Conservation (phyloP, 176 grass and related monocot genomes). For the Phoenix dactylifera region DNA sequence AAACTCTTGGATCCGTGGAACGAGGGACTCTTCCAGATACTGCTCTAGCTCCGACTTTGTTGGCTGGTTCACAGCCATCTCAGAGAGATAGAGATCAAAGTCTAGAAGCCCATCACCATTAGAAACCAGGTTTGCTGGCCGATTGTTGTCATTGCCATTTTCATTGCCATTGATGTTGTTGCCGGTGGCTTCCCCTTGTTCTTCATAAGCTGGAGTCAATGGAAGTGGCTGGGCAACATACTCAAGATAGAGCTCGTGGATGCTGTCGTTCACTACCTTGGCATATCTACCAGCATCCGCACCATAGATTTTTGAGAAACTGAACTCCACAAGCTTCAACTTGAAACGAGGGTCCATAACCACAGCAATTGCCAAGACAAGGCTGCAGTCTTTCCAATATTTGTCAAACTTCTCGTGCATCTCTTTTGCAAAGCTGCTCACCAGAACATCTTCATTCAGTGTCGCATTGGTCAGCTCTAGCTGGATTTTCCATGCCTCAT, state of each 20-base stretch:
- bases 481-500: slow-evolving; percentile 88
- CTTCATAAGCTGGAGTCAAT: slow-evolving; percentile 37
- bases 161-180: slow-evolving; percentile 10
- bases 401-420: slow-evolving; percentile 93
- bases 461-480: slow-evolving; percentile 49
- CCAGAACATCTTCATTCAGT: slow-evolving; percentile 37
- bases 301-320: slow-evolving; percentile 85
- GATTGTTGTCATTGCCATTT: slow-evolving; percentile 18
- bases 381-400: slow-evolving; percentile 88
- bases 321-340: slow-evolving; percentile 87
- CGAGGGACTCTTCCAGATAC: slow-evolving; percentile 69
- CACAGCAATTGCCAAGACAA: slow-evolving; percentile 73
- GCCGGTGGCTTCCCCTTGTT: slow-evolving; percentile 16
- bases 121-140: slow-evolving; percentile 14
- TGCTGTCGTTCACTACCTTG: slow-evolving; percentile 55
- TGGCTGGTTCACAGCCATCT: slow-evolving; percentile 52
- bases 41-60: slow-evolving; percentile 65
- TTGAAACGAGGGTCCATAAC: slow-evolving; percentile 95
- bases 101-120: slow-evolving; percentile 47
- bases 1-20: slow-evolving; percentile 57
- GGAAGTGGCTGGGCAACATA: slow-evolving; percentile 48
- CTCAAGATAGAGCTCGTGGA: slow-evolving; percentile 69
- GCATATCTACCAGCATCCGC: slow-evolving; percentile 51
- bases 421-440: slow-evolving; percentile 54
- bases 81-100: slow-evolving; percentile 76